Evolutionary conservation across 2,329 filamentous ascomycete species (phyloP).

Genomic region (Onygenales sp.): DNA sequence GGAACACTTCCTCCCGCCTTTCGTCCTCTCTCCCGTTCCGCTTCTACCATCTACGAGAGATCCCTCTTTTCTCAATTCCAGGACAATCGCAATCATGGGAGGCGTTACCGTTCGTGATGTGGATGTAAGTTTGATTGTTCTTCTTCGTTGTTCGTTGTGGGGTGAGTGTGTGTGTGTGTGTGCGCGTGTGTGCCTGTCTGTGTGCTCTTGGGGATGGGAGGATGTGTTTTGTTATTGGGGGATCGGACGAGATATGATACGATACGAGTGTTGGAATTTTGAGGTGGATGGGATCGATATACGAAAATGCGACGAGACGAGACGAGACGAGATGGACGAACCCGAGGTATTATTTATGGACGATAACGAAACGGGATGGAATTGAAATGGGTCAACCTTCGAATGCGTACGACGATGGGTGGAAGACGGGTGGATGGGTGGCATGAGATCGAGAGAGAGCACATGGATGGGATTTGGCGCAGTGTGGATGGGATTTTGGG

Average conservation of each 20-base stretch:
- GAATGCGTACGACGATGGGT: no score
- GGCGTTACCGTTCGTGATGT: slow-evolving; percentile 60
- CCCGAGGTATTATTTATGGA: no score
- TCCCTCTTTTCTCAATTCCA: slow-evolving; percentile 7
- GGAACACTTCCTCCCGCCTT: slow-evolving; percentile 21
- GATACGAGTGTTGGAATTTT: no score
- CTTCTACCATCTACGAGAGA: slow-evolving; percentile 15
- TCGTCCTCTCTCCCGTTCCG: slow-evolving; percentile 18
- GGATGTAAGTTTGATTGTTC: slow-evolving; percentile 40
- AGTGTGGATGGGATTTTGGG: slow-evolving; percentile 1
- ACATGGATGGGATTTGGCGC: neutral
- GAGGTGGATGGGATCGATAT: no score
- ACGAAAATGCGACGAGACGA: no score
- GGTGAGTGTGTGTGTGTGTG: neutral
- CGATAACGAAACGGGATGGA: no score
- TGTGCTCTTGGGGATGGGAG: no score
- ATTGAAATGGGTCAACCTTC: no score
- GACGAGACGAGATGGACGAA: no score
- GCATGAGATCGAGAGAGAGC: no score
- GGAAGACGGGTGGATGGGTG: no score
- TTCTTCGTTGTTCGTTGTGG: neutral
- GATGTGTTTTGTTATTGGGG: neutral
- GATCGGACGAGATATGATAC: neutral
- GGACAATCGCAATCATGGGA: slow-evolving; percentile 50
- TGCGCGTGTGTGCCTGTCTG: no score